phyloP scores from a whole-genome alignment of 306 rosid species.

The Geum urbanum region DNA sequence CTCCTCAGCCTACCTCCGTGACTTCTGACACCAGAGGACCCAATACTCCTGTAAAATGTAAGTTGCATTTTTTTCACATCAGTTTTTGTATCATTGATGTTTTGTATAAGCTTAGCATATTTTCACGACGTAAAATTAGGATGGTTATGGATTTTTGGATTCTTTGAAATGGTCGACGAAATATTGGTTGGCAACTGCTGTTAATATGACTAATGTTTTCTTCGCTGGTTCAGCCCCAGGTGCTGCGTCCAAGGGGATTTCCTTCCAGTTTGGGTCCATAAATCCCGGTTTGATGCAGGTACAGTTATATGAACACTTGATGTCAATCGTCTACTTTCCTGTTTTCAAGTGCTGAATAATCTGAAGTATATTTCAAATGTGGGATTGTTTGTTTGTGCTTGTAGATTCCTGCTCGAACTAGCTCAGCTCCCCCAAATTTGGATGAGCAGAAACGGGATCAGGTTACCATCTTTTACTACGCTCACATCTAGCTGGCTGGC shows the following conservation, averaged over 20 bases:
- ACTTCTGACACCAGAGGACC: conserved; percentile 40
- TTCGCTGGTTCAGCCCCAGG: conserved; percentile 42
- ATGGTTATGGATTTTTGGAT: neutral
- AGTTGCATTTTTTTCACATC: conserved; percentile 11
- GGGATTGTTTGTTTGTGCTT: conserved; percentile 19
- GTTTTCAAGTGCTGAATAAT: neutral
- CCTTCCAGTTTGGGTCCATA: conserved; percentile 88
- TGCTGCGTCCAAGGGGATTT: conserved; percentile 56
- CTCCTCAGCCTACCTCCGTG: conserved; percentile 55
- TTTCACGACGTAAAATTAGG: neutral
- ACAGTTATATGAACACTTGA: conserved; percentile 23
- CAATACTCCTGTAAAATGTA: conserved; percentile 57
- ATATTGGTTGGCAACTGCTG: neutral
- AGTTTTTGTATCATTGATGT: neutral
- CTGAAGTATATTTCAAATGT: neutral
- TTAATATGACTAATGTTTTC: neutral
- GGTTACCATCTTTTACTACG: conserved; percentile 34
- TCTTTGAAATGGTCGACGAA: too few relatives aligned
- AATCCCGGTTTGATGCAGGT: conserved; percentile 72
- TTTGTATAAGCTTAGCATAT: neutral
- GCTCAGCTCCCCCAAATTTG: conserved; percentile 96
- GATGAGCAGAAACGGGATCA: conserved; percentile 88
- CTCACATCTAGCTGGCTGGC: neutral
- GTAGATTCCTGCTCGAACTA: conserved; percentile 92
- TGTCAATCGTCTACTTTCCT: conserved; percentile 6